Percentiles rank a stretch among this genome's conserved stretches.
Conservation (phyloP, 176 grass and related monocot genomes). For the Musa schizocarpa region DNA sequence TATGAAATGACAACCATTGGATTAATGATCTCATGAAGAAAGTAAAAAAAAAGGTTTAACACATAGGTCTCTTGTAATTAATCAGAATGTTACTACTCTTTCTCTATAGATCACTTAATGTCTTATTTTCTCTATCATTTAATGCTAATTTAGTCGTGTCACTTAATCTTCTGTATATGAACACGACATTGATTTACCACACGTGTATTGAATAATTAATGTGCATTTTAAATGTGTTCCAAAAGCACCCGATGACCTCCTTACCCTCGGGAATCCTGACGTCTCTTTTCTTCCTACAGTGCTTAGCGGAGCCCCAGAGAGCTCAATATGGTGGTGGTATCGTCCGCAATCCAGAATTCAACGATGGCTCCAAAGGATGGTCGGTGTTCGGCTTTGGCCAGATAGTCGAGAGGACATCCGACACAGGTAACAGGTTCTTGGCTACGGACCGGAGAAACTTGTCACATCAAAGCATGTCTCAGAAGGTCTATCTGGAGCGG, state of each 20-base stretch:
- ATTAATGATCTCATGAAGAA: no score
- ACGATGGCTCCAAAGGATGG: constrained; percentile 46
- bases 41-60: no score
- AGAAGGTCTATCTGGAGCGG: constrained; percentile 59
- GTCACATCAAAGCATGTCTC: constrained; percentile 55
- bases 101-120: no score
- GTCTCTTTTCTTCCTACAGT: constrained; percentile 24
- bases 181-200: no score
- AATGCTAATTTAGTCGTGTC: no score
- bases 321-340: constrained; percentile 67
- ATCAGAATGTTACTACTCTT: no score
- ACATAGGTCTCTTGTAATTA: no score
- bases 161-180: no score
- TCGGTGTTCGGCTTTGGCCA: constrained; percentile 36
- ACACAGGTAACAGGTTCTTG: constrained; percentile 38
- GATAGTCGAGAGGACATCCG: constrained; percentile 25
- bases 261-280: neutral
- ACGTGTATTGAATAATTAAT: neutral
- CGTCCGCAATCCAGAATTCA: constrained; percentile 57
- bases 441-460: constrained; percentile 28
- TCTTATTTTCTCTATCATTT: no score
- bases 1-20: no score
- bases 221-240: no score
- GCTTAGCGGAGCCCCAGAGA: constrained; percentile 54
- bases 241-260: no score